These are phyloP conservation scores for Magnolia kwangsiensis DNA, from an alignment of 164 flowering plant species.

Conservation along the genomic window DNA sequence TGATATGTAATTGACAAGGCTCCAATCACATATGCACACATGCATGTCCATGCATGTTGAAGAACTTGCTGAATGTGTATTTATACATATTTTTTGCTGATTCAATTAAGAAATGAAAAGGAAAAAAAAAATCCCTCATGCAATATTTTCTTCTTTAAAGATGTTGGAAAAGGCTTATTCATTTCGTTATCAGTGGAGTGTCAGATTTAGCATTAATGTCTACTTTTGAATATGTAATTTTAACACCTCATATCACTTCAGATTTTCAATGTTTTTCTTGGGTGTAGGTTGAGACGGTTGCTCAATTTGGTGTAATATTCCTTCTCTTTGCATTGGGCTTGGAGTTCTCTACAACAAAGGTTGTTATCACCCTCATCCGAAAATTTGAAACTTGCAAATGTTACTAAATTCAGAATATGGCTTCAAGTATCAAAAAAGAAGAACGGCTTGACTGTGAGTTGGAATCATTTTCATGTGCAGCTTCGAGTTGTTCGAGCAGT, in stretches of 20 bases:
- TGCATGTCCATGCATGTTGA: neutral
- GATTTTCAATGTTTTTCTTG: conserved; percentile 4
- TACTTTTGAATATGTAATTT: neutral
- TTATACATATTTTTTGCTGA: neutral
- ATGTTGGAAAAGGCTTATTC: neutral
- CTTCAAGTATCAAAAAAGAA: neutral
- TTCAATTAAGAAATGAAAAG: neutral
- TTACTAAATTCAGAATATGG: neutral
- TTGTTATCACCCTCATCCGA: conserved; percentile 16
- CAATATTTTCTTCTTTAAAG: neutral
- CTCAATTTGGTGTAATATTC: conserved; percentile 98
- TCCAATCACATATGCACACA: neutral
- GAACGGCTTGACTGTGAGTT: neutral
- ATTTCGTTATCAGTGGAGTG: neutral
- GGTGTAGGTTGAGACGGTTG: conserved; percentile 94
- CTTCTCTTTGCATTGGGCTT: conserved; percentile 97
- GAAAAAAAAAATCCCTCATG: neutral
- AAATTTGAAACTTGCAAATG: neutral
- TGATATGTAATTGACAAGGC: neutral
- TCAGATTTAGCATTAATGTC: neutral
- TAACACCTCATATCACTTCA: neutral
- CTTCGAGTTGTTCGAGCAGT: conserved; percentile 96
- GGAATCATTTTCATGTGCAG: conserved; percentile 38
- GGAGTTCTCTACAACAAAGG: conserved; percentile 92
- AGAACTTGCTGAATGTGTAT: no score